A percentile compares a stretch with the other conserved stretches of the same genome.
phyloP scores from a whole-genome alignment of 2,329 filamentous ascomycete genomes.

The Hortaea werneckii region DNA sequence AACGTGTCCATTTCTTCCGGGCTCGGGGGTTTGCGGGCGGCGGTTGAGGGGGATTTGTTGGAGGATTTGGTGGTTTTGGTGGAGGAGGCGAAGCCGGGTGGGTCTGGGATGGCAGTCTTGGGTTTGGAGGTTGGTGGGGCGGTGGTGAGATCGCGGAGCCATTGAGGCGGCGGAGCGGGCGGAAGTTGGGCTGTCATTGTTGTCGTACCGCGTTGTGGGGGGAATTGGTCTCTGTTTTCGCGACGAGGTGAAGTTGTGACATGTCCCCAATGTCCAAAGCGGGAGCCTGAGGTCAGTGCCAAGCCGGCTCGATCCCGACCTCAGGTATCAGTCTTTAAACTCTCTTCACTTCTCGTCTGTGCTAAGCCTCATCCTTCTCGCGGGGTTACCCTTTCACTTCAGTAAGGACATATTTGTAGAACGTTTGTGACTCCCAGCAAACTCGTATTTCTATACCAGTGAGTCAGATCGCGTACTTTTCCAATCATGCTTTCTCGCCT shows the following conservation, averaged over 20 bases:
- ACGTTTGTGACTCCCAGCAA: too few species aligned
- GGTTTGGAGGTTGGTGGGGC: constrained; percentile 52
- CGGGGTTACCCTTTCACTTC: too few species aligned
- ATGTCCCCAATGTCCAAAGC: background rate
- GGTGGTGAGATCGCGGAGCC: constrained; percentile 71
- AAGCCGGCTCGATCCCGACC: constrained; percentile 6
- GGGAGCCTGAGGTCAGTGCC: constrained; percentile 11
- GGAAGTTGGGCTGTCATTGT: constrained; percentile 10
- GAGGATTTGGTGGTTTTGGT: constrained; percentile 9
- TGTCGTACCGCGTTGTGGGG: background rate
- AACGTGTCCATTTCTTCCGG: constrained; percentile 84
- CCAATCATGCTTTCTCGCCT: background rate
- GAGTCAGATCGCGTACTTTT: background rate
- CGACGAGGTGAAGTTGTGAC: too few species aligned
- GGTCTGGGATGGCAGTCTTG: constrained; percentile 66
- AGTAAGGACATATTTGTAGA: too few species aligned
- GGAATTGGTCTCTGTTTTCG: too few species aligned
- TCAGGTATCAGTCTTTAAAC: background rate
- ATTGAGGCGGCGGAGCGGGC: constrained; percentile 54
- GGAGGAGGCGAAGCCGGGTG: constrained; percentile 65
- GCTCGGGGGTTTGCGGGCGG: constrained; percentile 56
- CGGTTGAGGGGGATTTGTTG: constrained; percentile 6
- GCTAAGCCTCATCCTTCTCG: too few species aligned
- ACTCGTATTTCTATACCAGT: background rate
- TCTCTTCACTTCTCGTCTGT: too few species aligned